phyloP scores from a whole-genome alignment of 2,329 filamentous ascomycete genomes.

The Trichoderma sp. region DNA sequence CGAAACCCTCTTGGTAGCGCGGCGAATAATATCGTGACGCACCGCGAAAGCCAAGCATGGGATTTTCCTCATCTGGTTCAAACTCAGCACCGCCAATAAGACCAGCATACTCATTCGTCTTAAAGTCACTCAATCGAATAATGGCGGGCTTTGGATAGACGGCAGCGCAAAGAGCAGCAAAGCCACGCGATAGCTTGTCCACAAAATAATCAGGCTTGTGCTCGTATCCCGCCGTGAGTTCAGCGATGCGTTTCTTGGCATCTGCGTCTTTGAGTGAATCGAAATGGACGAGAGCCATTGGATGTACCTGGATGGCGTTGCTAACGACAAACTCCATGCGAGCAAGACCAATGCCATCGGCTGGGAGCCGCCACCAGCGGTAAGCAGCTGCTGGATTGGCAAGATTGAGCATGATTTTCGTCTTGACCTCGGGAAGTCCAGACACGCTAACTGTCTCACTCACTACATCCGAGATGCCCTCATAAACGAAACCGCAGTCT shows the following conservation, averaged over 20 bases:
- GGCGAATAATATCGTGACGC: conserved; percentile 42
- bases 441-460: conserved; percentile 32
- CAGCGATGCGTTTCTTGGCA: conserved; percentile 28
- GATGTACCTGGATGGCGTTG: conserved; percentile 38
- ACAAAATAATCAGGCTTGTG: conserved; percentile 39
- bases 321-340: conserved; percentile 41
- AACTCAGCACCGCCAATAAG: conserved; percentile 40
- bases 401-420: conserved; percentile 39
- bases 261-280: conserved; percentile 30
- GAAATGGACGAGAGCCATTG: conserved; percentile 37
- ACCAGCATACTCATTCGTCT: conserved; percentile 40
- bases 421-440: conserved; percentile 26
- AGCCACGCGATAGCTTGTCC: conserved; percentile 36
- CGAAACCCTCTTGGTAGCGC: conserved; percentile 38
- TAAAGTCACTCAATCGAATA: conserved; percentile 41
- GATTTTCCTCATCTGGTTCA: conserved; percentile 39
- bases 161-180: conserved; percentile 37
- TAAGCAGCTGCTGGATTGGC: conserved; percentile 38
- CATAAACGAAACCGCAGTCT: conserved; percentile 37
- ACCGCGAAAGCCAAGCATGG: conserved; percentile 42
- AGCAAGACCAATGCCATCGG: conserved; percentile 39
- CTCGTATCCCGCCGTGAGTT: conserved; percentile 32
- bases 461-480: conserved; percentile 34
- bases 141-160: conserved; percentile 39
- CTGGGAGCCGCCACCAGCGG: conserved; percentile 40